These are phyloP conservation scores for Pythium chondricola DNA, from an alignment of 352 stramenopile genomes.

Conservation along the genomic window DNA sequence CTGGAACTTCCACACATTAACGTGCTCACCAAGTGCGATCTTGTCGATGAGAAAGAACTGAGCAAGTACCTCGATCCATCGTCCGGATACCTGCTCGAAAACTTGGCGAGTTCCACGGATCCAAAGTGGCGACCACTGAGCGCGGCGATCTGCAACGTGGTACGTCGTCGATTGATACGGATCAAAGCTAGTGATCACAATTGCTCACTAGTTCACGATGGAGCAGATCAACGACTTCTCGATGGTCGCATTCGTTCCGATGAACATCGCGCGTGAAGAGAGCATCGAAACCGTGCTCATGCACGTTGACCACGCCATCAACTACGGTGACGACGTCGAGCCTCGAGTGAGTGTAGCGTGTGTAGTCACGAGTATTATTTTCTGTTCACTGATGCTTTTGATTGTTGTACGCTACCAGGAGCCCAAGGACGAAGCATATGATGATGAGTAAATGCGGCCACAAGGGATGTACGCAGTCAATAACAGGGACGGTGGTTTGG, in stretches of 20 bases:
- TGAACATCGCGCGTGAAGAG: constrained; percentile 96
- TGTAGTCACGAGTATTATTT: neutral
- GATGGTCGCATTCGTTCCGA: constrained; percentile 96
- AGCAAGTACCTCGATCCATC: constrained; percentile 85
- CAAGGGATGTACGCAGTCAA: neutral
- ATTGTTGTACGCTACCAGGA: constrained; percentile 25
- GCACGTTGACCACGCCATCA: constrained; percentile 94
- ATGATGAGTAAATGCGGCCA: constrained; percentile 23
- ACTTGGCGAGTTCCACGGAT: constrained; percentile 69
- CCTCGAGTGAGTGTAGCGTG: constrained; percentile 34
- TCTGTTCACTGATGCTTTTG: neutral
- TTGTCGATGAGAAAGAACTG: constrained; percentile 86
- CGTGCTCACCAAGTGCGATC: constrained; percentile 89
- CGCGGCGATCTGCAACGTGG: constrained; percentile 81
- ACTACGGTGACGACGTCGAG: constrained; percentile 96
- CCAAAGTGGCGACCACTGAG: constrained; percentile 81
- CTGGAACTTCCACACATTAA: constrained; percentile 97
- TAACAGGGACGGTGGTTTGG: neutral
- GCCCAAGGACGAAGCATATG: constrained; percentile 52
- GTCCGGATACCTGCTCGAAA: constrained; percentile 78
- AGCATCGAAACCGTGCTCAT: constrained; percentile 94
- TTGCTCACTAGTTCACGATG: neutral
- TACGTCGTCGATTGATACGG: constrained; percentile 31
- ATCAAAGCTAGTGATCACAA: neutral
- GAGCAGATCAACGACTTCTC: constrained; percentile 92